Percentiles rank a stretch among this genome's conserved stretches.
phyloP scores from a whole-genome alignment of 2,329 filamentous ascomycete species.

The Aureobasidium sp. region DNA sequence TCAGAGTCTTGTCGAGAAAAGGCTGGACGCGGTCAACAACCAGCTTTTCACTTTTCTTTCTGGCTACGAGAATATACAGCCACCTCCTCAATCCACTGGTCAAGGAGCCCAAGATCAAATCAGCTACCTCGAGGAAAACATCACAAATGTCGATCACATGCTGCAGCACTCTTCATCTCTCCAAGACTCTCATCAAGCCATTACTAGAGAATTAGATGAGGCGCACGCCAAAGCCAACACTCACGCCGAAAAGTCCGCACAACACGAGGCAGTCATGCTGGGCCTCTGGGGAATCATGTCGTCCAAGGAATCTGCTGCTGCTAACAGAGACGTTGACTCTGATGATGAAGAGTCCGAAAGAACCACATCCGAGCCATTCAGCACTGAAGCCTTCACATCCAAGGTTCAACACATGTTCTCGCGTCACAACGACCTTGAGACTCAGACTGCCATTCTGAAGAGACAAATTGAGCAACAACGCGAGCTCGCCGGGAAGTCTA shows the following conservation, averaged over 20 bases:
- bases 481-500: conserved; percentile 82
- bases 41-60: conserved; percentile 48
- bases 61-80: conserved; percentile 42
- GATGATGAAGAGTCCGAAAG: conserved; percentile 31
- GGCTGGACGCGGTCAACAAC: conserved; percentile 57
- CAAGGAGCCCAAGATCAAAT: conserved; percentile 61
- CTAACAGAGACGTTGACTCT: conserved; percentile 17
- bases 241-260: conserved; percentile 39
- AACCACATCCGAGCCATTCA: conserved; percentile 50
- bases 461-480: conserved; percentile 93
- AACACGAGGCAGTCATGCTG: conserved; percentile 49
- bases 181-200: conserved; percentile 21
- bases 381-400: conserved; percentile 65
- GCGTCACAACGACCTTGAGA: conserved; percentile 68
- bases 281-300: conserved; percentile 49
- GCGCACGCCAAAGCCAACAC: conserved; percentile 20
- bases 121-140: conserved; percentile 56
- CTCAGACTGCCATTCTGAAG: conserved; percentile 83
- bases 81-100: conserved; percentile 52
- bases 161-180: conserved; percentile 26
- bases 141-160: conserved; percentile 35
- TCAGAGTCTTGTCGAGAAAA: conserved; percentile 35
- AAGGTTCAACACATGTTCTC: conserved; percentile 74
- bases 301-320: conserved; percentile 33
- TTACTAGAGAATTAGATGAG: conserved; percentile 19